Evolutionary conservation across 1,284 basidiomycete genomes (phyloP), one percentile per base, ranked within the genome.

Genomic region (Papiliotrema nemorosa): DNA sequence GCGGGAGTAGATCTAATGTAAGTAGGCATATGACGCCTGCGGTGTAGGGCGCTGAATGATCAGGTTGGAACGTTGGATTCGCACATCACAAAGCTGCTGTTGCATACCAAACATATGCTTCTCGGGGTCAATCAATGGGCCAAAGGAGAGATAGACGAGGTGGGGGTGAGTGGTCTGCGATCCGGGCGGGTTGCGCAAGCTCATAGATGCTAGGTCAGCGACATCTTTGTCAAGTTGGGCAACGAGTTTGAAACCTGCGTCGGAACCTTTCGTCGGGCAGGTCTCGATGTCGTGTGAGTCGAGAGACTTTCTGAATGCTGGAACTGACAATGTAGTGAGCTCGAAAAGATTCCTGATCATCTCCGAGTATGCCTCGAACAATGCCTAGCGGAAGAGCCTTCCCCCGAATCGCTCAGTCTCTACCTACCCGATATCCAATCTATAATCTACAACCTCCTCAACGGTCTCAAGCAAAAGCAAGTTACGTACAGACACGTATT

Each of bases 241-340:
- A 97, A 98, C 73, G 93, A 97, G 67, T 97, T 98, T 78, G 97
- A 97, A 70, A 83, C 85, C 18, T 92, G 92, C 24, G 89, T 93
- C 34, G 81, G 85, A 47, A 90, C 93, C 1, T 98, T 98, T 72
- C 81, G 82, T 10, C 79, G 82, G 21, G 91, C 86, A 59, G 85
- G 86, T 48, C 96, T 98, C 61, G 84, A 88, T 57, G 97, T 97
- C 86, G 80, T 80, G 92, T 94, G 73, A 76, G 88, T 81, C 31
- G 20, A 38, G 20, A 24, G 21, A 12, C 12, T 16, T n/a, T 21
- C 9, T 6, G 20, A 16, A 5, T 39, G 10, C 14, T 5, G 22
- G 21, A 9, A 24, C 12, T 31, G n/a, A 36, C 26, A 35, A 29
- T n/a, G 3, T 46, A 96, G 91, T 50, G 93, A 97, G 69, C 84